Percentiles rank a stretch among this genome's conserved stretches.
phyloP scores from a whole-genome alignment of 495 filamentous ascomycete species.

The Podospora tetraspora region DNA sequence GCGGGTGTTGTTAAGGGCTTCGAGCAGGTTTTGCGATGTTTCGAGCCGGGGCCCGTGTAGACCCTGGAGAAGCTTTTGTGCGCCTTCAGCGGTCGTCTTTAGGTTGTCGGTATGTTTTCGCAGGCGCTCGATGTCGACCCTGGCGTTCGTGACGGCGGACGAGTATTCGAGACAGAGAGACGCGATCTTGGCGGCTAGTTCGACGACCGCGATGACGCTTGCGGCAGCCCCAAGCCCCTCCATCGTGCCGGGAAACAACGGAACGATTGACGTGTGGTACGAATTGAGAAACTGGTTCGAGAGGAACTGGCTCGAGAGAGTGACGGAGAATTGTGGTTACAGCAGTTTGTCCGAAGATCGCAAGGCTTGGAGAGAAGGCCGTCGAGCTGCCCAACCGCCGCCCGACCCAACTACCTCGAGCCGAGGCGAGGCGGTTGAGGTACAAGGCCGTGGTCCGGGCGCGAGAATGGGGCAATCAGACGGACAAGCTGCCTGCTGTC shows the following conservation, averaged over 20 bases:
- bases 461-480: too few relatives aligned
- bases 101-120: conserved; percentile 26
- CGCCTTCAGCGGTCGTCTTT: conserved; percentile 5
- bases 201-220: conserved; percentile 35
- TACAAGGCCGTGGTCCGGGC: too few relatives aligned
- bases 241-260: conserved; percentile 4
- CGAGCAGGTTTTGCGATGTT: conserved; percentile 11
- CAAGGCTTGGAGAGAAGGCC: not conserved
- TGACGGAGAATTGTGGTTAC: conserved; percentile 1
- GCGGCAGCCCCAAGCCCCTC: conserved; percentile 19
- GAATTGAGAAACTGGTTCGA: not conserved
- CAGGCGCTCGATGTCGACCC: conserved; percentile 32
- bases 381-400: conserved; percentile 5
- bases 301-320: not conserved
- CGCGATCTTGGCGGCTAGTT: conserved; percentile 29
- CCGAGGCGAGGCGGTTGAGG: too few relatives aligned
- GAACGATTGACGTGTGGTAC: not conserved
- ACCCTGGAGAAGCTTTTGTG: conserved; percentile 13
- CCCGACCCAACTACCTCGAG: not conserved
- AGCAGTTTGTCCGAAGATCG: not conserved
- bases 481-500: too few relatives aligned
- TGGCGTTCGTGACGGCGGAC: too few relatives aligned
- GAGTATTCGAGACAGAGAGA: conserved; percentile 30
- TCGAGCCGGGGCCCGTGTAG: conserved; percentile 9
- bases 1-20: conserved; percentile 25